Evolutionary conservation across 2,329 filamentous ascomycete genomes (phyloP).

Genomic region (Fusarium anthophilum): DNA sequence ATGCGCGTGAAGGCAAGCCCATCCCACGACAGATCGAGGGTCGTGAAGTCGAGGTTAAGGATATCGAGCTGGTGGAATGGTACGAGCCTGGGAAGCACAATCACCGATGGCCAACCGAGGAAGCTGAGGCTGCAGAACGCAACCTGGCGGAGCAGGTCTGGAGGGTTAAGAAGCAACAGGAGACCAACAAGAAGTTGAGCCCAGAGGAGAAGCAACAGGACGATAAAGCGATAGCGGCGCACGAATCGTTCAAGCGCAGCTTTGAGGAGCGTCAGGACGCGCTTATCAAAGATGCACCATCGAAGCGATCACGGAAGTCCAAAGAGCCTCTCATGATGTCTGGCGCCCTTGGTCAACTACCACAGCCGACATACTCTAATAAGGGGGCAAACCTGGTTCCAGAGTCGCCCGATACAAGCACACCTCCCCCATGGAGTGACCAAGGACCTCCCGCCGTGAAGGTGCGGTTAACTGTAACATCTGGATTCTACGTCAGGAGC

Average conservation of each 20-base stretch:
- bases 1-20: constrained; percentile 87
- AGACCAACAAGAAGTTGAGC: constrained; percentile 58
- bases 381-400: constrained; percentile 65
- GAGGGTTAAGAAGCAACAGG: constrained; percentile 68
- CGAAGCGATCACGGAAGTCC: constrained; percentile 45
- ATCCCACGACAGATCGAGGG: constrained; percentile 87
- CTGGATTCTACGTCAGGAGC: constrained; percentile 95
- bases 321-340: constrained; percentile 63
- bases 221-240: constrained; percentile 62
- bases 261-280: constrained; percentile 67
- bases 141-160: constrained; percentile 78
- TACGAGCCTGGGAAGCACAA: constrained; percentile 82
- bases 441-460: constrained; percentile 79
- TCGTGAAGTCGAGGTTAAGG: constrained; percentile 78
- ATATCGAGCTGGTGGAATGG: constrained; percentile 86
- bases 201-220: constrained; percentile 66
- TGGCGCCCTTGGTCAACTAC: constrained; percentile 63
- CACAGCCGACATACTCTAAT: constrained; percentile 52
- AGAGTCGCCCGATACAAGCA: constrained; percentile 55
- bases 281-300: constrained; percentile 62
- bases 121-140: constrained; percentile 80
- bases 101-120: constrained; percentile 80
- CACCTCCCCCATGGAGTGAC: constrained; percentile 66
- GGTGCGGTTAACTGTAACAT: constrained; percentile 91
- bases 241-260: constrained; percentile 66